Percentiles rank a stretch among this genome's conserved stretches.
Conservation (phyloP, 148 eudicot genomes). For the Persicaria tinctoria region DNA sequence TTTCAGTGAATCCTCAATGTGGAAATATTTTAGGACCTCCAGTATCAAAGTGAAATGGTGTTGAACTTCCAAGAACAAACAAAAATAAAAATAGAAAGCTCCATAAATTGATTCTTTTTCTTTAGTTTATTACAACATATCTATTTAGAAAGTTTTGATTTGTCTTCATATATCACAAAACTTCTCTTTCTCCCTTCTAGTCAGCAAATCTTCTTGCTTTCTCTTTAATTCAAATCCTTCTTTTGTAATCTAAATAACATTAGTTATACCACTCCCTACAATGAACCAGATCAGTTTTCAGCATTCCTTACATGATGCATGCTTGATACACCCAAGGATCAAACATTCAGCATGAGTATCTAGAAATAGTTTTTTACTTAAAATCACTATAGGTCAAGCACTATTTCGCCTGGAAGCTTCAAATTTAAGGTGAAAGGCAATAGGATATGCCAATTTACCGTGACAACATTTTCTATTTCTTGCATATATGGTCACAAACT, state of each 20-base stretch:
- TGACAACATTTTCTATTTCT: background rate
- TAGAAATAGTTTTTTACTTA: background rate
- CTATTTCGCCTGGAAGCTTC: background rate
- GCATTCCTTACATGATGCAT: background rate
- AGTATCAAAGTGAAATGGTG: background rate
- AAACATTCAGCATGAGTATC: background rate
- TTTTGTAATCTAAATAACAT: background rate
- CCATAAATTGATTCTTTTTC: background rate
- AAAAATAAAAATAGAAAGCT: background rate
- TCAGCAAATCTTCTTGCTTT: background rate
- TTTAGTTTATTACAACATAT: background rate
- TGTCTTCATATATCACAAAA: background rate
- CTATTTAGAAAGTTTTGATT: background rate
- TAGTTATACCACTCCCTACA: background rate
- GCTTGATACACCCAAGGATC: background rate
- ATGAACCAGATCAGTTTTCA: background rate
- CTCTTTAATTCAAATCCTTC: background rate
- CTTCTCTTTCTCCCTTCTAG: background rate
- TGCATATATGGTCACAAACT: background rate
- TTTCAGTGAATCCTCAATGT: background rate
- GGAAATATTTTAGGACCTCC: background rate
- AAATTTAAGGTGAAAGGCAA: background rate
- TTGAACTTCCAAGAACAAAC: background rate
- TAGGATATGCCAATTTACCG: background rate
- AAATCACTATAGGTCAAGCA: background rate